Evolutionary conservation across 805 yeast species (phyloP).

Genomic region (Zygotorulaspora sp.): DNA sequence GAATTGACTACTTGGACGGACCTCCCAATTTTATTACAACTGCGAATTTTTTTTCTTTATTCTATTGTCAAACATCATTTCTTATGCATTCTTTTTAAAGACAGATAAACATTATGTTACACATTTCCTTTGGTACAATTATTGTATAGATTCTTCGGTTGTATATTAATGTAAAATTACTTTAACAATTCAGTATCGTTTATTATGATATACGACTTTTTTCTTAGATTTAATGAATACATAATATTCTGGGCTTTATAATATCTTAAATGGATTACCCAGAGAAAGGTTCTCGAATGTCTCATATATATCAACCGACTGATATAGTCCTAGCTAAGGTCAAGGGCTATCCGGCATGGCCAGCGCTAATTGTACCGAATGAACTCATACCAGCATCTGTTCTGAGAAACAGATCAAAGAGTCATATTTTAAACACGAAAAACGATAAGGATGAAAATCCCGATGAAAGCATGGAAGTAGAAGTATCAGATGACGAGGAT

Average conservation of each 20-base stretch:
- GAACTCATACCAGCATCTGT: slow-evolving; percentile 57
- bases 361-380: slow-evolving; percentile 70
- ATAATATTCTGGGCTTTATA: too few species aligned
- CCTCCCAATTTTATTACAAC: slow-evolving; percentile 1
- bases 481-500: slow-evolving; percentile 14
- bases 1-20: slow-evolving; percentile 2
- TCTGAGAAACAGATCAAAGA: slow-evolving; percentile 25
- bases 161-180: slow-evolving; percentile 3
- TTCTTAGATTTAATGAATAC: too few species aligned
- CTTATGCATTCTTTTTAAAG: slow-evolving; percentile 3
- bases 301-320: slow-evolving; percentile 41
- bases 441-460: slow-evolving; percentile 5
- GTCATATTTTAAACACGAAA: slow-evolving; percentile 2
- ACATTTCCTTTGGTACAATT: neutral
- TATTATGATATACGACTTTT: too few species aligned
- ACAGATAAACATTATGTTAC: slow-evolving; percentile 3
- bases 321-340: slow-evolving; percentile 69
- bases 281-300: too few species aligned
- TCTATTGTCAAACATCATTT: slow-evolving; percentile 1
- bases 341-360: slow-evolving; percentile 89
- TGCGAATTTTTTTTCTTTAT: slow-evolving; percentile 1
- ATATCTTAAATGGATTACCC: too few species aligned
- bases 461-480: slow-evolving; percentile 6
- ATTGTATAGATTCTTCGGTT: slow-evolving; percentile 1
- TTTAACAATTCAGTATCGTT: neutral